Evolutionary conservation across 306 rosid genomes (phyloP).

Genomic region (Fragaria nilgerrensis): DNA sequence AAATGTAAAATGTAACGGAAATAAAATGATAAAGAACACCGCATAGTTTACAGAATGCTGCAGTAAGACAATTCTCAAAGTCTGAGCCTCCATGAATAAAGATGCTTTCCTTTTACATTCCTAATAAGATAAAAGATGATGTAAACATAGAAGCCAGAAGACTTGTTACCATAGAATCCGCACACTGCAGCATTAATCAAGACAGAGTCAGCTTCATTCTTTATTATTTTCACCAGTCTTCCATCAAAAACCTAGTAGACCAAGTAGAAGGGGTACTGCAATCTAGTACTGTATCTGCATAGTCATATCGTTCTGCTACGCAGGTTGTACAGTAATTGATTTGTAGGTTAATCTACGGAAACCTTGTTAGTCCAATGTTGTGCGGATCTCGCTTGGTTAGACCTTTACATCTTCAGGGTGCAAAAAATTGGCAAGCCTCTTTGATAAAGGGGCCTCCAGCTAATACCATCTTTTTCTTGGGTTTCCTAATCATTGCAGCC

Average conservation of each 20-base stretch:
- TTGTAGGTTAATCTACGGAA: neutral
- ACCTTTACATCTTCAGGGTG: neutral
- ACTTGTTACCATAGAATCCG: neutral
- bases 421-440: constrained; percentile 18
- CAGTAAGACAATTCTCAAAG: neutral
- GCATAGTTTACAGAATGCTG: too few relatives aligned
- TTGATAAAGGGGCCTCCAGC: constrained; percentile 18
- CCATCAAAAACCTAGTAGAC: neutral
- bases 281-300: neutral
- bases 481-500: constrained; percentile 25
- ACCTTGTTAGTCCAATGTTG: neutral
- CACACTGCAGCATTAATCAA: neutral
- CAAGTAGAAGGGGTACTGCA: neutral
- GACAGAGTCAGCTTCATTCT: neutral
- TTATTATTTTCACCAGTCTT: neutral
- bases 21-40: neutral
- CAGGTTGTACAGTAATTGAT: neutral
- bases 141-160: neutral
- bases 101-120: neutral
- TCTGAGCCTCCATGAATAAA: neutral
- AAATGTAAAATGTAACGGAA: too few relatives aligned
- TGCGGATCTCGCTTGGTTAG: constrained; percentile 8
- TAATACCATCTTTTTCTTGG: constrained; percentile 33
- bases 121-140: neutral
- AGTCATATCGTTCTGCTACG: neutral